Percentiles rank a stretch among this genome's conserved stretches.
phyloP scores from a whole-genome alignment of 2,329 filamentous ascomycete species.

The Colletotrichum tropicicola region DNA sequence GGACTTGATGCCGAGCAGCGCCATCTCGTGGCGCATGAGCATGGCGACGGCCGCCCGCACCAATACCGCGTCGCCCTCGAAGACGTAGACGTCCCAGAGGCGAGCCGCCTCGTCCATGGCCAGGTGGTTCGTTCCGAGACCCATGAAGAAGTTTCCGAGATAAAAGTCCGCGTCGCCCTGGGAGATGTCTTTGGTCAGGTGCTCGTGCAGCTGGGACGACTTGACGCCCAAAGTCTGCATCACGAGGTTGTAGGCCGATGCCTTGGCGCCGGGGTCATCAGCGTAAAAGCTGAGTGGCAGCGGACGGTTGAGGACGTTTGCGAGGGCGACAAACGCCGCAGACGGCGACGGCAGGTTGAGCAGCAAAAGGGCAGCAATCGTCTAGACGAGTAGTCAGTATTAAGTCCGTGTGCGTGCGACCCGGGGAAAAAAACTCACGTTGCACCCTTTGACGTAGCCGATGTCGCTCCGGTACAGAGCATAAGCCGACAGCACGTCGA shows the following conservation, averaged over 20 bases:
- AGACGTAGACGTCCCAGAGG: conserved; percentile 84
- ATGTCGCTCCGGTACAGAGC: conserved; percentile 85
- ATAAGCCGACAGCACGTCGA: conserved; percentile 81
- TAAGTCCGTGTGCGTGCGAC: neutral
- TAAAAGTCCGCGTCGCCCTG: conserved; percentile 60
- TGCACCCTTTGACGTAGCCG: conserved; percentile 78
- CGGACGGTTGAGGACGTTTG: conserved; percentile 81
- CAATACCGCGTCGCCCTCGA: conserved; percentile 80
- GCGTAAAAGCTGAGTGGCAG: conserved; percentile 80
- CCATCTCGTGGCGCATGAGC: conserved; percentile 62
- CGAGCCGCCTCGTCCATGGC: conserved; percentile 76
- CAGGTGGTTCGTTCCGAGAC: conserved; percentile 70
- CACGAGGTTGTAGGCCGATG: conserved; percentile 74
- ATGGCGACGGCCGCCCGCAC: conserved; percentile 77
- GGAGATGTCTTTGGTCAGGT: conserved; percentile 63
- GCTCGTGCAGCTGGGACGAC: conserved; percentile 68
- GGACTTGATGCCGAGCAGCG: conserved; percentile 56
- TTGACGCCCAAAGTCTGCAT: conserved; percentile 74
- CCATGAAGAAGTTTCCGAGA: conserved; percentile 68
- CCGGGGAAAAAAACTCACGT: conserved; percentile 65
- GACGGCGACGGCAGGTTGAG: conserved; percentile 73
- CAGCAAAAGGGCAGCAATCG: conserved; percentile 77
- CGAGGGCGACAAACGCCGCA: conserved; percentile 75
- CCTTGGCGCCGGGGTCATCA: conserved; percentile 73
- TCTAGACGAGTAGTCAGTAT: conserved; percentile 51